Base-by-base conservation (phyloP, 2,329 filamentous ascomycete species). In the Ilyonectria sp. region DNA sequence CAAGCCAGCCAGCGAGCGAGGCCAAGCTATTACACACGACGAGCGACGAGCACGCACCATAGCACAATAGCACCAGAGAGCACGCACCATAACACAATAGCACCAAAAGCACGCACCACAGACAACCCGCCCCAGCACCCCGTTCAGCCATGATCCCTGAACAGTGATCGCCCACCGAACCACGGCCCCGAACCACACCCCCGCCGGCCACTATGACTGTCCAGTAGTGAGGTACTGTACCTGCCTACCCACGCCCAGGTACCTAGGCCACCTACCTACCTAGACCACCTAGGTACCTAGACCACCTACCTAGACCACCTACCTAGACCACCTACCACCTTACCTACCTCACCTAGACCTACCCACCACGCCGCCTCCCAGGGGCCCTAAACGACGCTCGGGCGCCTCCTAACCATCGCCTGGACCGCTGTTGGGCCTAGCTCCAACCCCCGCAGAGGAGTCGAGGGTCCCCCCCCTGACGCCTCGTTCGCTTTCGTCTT, bases 301-400 rank as follows among this genome's bases (percentile, higher is more conserved):
- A 19, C 53, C 44, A 46, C 33, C 26, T 52, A 31, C 37, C 47
- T 54, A 17, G n/a, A n/a, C n/a, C n/a, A n/a, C n/a, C n/a, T n/a
- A n/a, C 43, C 43, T 44, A 50, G 26, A 19, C 53, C 53, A 46
- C 44, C 26, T 58, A 33, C 21, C 21, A 21, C 21, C 21, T 21
- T 21, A 21, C 40, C 59, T 61, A 54, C 49, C n/a, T 44, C 11
- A 19, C 44, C 44, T 46, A 52, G 49, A 44, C 40, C 59, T 61
- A 61, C 59, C 72, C 67, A 69, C 67, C n/a, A 43, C 40, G n/a
- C 40, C 40, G 56, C 65, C 53, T 64, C 66, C 72, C 69, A 71
- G 73, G 74, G 72, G 62, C 73, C 73, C 73, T 67, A 69, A 73
- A 73, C 69, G 74, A 75, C 74, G 74, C 74, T 75, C 66, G 72